A percentile compares a stretch with the other conserved stretches of the same genome.
These are phyloP conservation scores for Esteya vermicola DNA, from an alignment of 2,329 filamentous ascomycete genomes.

Conservation along the genomic window DNA sequence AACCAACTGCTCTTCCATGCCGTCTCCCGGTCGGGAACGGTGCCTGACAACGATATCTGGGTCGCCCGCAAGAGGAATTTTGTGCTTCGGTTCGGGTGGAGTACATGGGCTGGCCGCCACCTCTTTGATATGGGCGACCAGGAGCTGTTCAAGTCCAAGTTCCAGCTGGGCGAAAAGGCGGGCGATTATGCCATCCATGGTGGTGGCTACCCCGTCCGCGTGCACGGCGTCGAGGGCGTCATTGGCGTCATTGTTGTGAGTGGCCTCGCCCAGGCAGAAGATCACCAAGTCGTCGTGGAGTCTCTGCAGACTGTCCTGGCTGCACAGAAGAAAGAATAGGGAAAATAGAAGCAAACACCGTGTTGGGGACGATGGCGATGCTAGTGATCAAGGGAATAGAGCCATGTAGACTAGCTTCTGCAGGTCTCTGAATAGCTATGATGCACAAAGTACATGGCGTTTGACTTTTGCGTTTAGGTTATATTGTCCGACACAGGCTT, in stretches of 20 bases:
- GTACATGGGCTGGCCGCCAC: constrained; percentile 43
- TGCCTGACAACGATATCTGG: constrained; percentile 60
- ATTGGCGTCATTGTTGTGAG: constrained; percentile 64
- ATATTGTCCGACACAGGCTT: no score
- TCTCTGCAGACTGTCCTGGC: background rate
- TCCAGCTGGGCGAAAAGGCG: constrained; percentile 42
- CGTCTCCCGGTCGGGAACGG: constrained; percentile 49
- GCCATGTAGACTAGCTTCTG: no score
- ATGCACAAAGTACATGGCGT: no score
- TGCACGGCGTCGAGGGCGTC: constrained; percentile 59
- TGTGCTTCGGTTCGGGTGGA: constrained; percentile 55
- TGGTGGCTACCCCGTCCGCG: constrained; percentile 58
- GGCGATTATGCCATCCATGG: constrained; percentile 64
- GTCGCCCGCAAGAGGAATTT: constrained; percentile 57
- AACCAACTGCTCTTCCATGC: constrained; percentile 56
- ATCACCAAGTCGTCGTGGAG: constrained; percentile 63
- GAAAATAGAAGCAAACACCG: no score
- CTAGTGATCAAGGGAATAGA: no score
- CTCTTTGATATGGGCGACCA: constrained; percentile 44
- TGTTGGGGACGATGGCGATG: no score
- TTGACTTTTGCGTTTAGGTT: no score
- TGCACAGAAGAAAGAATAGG: no score
- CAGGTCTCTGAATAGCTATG: no score
- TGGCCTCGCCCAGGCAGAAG: constrained; percentile 62
- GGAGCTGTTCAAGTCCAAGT: constrained; percentile 48